Percentiles rank a stretch among this genome's conserved stretches.
Conservation (phyloP, 2,329 filamentous ascomycete species). For the Didymella lethalis region DNA sequence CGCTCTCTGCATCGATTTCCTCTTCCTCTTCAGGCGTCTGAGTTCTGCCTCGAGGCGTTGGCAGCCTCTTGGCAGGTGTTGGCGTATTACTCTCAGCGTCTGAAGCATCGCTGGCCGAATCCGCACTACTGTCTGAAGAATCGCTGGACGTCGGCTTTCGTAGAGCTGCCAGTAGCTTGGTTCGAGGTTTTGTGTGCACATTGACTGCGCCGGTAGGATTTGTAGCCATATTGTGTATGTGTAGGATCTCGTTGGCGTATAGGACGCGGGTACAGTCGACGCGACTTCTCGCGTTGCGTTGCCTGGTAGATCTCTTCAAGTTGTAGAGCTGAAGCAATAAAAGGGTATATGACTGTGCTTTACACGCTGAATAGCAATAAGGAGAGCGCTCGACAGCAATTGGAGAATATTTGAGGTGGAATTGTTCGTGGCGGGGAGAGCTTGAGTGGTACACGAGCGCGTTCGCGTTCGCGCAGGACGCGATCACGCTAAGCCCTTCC, state of each 20-base stretch:
- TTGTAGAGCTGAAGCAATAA: neutral
- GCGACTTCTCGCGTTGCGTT: neutral
- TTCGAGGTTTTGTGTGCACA: slow-evolving; percentile 24
- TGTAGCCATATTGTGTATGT: slow-evolving; percentile 3
- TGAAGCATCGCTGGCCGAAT: slow-evolving; percentile 46
- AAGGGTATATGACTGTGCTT: neutral
- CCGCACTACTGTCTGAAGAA: slow-evolving; percentile 53
- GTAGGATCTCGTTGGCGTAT: neutral
- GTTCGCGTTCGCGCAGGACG: slow-evolving; percentile 16
- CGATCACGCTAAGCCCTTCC: slow-evolving; percentile 8
- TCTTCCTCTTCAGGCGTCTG: slow-evolving; percentile 31
- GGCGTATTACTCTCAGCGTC: slow-evolving; percentile 30
- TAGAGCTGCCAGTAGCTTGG: slow-evolving; percentile 33
- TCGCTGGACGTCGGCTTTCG: slow-evolving; percentile 25
- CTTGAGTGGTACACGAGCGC: slow-evolving; percentile 17
- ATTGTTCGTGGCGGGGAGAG: slow-evolving; percentile 23
- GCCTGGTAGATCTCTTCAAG: neutral
- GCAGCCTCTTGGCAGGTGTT: slow-evolving; percentile 41
- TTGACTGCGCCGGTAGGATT: neutral
- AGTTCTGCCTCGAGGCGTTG: slow-evolving; percentile 4
- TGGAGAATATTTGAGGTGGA: neutral
- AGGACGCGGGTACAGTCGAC: neutral
- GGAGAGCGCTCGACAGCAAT: neutral
- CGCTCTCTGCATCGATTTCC: slow-evolving; percentile 47
- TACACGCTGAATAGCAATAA: neutral